Base-by-base conservation (phyloP, 768 basidiomycete genomes). In the Mycena pura region DNA sequence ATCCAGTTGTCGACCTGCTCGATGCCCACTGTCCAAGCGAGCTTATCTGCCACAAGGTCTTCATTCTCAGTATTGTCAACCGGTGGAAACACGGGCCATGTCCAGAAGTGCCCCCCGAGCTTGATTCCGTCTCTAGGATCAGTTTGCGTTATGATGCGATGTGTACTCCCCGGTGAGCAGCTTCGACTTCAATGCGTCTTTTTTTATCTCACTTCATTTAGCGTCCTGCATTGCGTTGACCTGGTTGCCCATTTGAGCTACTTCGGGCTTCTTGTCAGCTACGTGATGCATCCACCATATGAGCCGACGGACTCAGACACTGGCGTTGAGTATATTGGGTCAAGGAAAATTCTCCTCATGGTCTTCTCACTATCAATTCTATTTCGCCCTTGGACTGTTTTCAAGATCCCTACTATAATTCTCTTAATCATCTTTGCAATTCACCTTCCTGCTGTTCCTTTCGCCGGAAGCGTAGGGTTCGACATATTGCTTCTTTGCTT, bases 161-260 rank as follows among this genome's bases (percentile, higher is more conserved):
- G 19, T 73, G 75, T 44, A 82, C 82, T 13, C 85, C 85, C 19
- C 73, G 83, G 85, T 85, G 49, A 65, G 76, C 24, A 17, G 9
- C 11, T 21, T 53, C 5, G 24, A 15, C 32, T 13, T 39, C 2
- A 19, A 34, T 24, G 17, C 28, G 19, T 53, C 50, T 41, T 8
- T 41, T n/a, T 44, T 53, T 46, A 48, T 31, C 50, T 48, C 9
- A 58, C 10, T 29, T 49, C 27, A 39, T 17, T n/a, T 40, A 86
- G 84, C 11, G 75, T 79, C 22, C 47, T 79, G 22, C 84, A 86
- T 72, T 63, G 76, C 31, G 56, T 84, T 13, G 82, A 85, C 22
- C 66, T 82, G 25, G 34, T 75, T 10, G 66, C 76, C 27, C 76
- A 79, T 29, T 17, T 81, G 21, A 51, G 60, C 15, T 84, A 81